Conservation (phyloP, 495 filamentous ascomycete species). For the Stereocaulon alpinum region DNA sequence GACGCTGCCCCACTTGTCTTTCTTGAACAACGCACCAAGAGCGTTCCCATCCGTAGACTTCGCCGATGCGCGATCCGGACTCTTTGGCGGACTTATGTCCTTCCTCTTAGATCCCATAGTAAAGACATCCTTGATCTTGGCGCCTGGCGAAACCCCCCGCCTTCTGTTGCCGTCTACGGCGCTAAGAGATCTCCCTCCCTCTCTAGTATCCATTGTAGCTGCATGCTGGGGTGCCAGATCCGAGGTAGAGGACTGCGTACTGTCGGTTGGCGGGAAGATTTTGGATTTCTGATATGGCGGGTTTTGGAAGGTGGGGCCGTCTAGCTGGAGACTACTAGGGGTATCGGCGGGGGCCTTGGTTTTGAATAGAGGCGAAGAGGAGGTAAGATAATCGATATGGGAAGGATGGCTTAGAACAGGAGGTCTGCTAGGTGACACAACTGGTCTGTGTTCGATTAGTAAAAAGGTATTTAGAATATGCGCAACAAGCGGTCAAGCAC, state of each 20-base stretch:
- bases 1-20: conserved; percentile 33
- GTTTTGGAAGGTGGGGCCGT: conserved; percentile 15
- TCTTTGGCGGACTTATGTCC: conserved; percentile 30
- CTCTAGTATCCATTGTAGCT: conserved; percentile 16
- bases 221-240: conserved; percentile 23
- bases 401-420: conserved; percentile 60
- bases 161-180: conserved; percentile 22
- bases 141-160: conserved; percentile 34
- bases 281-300: conserved; percentile 21
- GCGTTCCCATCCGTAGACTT: conserved; percentile 27
- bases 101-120: conserved; percentile 31
- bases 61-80: conserved; percentile 34
- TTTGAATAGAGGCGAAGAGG: conserved; percentile 70
- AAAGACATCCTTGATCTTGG: conserved; percentile 40
- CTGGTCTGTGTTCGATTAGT: conserved; percentile 4
- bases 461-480: background rate
- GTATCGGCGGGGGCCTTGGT: conserved; percentile 37
- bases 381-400: conserved; percentile 69
- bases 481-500: background rate
- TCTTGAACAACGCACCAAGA: conserved; percentile 27
- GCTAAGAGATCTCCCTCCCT: conserved; percentile 7
- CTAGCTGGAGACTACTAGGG: conserved; percentile 19
- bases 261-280: conserved; percentile 13
- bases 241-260: background rate
- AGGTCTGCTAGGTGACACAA: conserved; percentile 35